Base-by-base conservation (phyloP, 805 yeast genomes). In the Zygosaccharomyces gambellarensis region DNA sequence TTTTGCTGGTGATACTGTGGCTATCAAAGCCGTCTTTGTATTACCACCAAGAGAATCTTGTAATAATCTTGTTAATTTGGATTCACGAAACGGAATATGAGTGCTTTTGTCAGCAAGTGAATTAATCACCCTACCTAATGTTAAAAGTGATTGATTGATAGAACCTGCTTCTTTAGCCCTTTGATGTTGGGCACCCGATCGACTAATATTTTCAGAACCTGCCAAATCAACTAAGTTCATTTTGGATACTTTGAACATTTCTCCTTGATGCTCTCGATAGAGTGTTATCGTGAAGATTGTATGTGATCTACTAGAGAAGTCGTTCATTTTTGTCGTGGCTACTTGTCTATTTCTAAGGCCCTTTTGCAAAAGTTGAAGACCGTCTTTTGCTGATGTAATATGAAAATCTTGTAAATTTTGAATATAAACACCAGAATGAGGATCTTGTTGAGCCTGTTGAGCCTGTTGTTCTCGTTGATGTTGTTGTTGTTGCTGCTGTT, bases 141-240 rank as follows among this genome's bases (percentile, higher is more conserved):
- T 84, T 32, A 92, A 70, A 46, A 92, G 72, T 65, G 95, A 85
- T 66, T 89, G 96, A 67, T 92, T 92, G 45, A 90, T 90, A 17
- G 88, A 81, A 0, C 97, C 97, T 0, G 97, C 96, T 63, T 92
- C 99, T 56, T 89, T 82, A 0, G 96, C 97, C 39, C 96, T 75
- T 62, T 81, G 85, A 56, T 86, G 82, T 22, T 80, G 75, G 0
- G 97, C 96, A 2, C 99, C 99, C 0, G 96, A 87, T 59, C 89
- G 74, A 57, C 78, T 80, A 47, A 92, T 84, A 63, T 90, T 90
- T 65, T 92, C 99, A 4, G 96, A 87, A 0, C 99, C 98, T 0
- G 98, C 99, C 55, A 92, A 74, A 70, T 92, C 98, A 5, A 92
- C 98, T 21, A 90, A 71, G 63, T 90, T 89, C 73, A 89, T 80